These are phyloP conservation scores for Fusarium coicis DNA, from an alignment of 2,329 filamentous ascomycete genomes.

Conservation along the genomic window DNA sequence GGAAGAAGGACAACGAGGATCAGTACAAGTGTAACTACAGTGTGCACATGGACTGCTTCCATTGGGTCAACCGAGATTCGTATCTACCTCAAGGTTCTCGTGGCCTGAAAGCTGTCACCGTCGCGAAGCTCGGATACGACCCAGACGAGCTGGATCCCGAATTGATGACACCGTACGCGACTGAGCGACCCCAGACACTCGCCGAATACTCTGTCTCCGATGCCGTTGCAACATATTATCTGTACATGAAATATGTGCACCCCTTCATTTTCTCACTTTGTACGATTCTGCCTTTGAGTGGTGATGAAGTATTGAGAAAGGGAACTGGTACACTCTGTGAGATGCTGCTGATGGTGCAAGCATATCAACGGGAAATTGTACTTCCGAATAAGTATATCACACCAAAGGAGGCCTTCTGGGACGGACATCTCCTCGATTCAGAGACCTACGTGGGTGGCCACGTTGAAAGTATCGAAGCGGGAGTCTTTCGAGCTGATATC, in stretches of 20 bases:
- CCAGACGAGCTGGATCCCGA: constrained; percentile 98
- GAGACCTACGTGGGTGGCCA: constrained; percentile 99
- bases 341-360: constrained; percentile 99
- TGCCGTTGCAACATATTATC: constrained; percentile 96
- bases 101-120: constrained; percentile 96
- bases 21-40: constrained; percentile 97
- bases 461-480: constrained; percentile 98
- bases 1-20: constrained; percentile 93
- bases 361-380: constrained; percentile 90
- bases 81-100: constrained; percentile 97
- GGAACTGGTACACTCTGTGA: constrained; percentile 99
- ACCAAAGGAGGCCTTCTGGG: constrained; percentile 93
- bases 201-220: constrained; percentile 99
- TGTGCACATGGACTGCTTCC: constrained; percentile 98
- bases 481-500: constrained; percentile 95
- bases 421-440: constrained; percentile 93
- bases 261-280: constrained; percentile 99
- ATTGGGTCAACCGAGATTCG: constrained; percentile 98
- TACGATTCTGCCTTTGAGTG: constrained; percentile 92
- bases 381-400: constrained; percentile 96
- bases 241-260: constrained; percentile 99
- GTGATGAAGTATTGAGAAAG: constrained; percentile 92
- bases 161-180: constrained; percentile 93
- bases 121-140: constrained; percentile 97
- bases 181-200: constrained; percentile 89